Base-by-base conservation (phyloP, 2,329 filamentous ascomycete genomes). In the Fusarium clavum region DNA sequence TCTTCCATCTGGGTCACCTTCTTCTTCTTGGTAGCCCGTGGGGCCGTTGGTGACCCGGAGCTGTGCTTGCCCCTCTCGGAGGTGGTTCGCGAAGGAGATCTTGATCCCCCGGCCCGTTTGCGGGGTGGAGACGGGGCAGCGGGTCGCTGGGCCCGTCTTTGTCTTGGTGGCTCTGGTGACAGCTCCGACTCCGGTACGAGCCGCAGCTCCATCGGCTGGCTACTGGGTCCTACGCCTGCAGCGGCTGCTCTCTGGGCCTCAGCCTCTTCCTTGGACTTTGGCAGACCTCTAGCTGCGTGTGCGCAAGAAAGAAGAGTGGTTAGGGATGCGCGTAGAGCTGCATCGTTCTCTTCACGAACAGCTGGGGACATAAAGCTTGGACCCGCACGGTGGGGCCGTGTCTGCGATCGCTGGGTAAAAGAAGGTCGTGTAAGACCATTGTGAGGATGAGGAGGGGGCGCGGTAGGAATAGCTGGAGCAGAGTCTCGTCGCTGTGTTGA, bases 261-360 rank as follows among this genome's bases (percentile, higher is more conserved):
- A 14, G 77, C 77, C 57, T 85, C 83, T 52, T 85, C 83, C 51
- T 84, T 83, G 18, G 84, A 82, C 77, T 96, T 97, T 1, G 91
- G 89, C 18, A 96, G 84, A 6, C 92, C 92, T 45, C 96, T 88
- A 3, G 95, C 96, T 1, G 95, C 96, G 5, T 94, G 94, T 0
- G 94, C 95, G 75, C 94, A 97, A n/a, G 95, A 98, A 14, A 99
- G 88, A 14, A 99, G 86, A 0, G 96, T 98, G 1, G 94, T 97
- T n/a, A 99, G 86, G 51, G 94, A 97, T 22, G 96, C 94, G 34
- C 96, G 91, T 13, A 99, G 86, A 3, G 94, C 96, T 30, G 94
- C 96, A 75, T 99, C 96, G 74, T 98, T 94, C 74, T 98, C 94
- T 49, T 93, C 91, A 73, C 94, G 93, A 74, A 93, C 89, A 6